These are phyloP conservation scores for Kregervanrija delftensis DNA, from an alignment of 805 yeast genomes.

Conservation along the genomic window DNA sequence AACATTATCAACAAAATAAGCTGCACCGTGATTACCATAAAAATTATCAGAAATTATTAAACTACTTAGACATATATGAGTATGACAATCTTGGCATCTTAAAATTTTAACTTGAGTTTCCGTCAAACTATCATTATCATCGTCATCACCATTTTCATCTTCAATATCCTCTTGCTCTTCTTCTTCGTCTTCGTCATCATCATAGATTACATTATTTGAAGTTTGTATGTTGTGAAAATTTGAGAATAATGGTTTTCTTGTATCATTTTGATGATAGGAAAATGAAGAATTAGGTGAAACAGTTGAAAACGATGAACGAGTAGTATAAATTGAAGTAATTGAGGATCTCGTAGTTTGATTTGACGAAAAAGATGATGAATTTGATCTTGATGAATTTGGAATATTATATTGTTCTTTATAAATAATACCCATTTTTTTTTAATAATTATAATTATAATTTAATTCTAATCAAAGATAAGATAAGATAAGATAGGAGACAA, in stretches of 20 bases:
- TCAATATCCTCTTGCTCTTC: slow-evolving; percentile 1
- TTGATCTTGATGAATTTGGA: no score
- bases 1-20: slow-evolving; percentile 26
- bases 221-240: neutral
- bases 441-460: no score
- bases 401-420: no score
- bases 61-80: slow-evolving; percentile 25
- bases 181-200: neutral
- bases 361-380: no score
- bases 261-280: neutral
- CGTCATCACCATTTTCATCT: neutral
- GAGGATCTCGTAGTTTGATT: slow-evolving; percentile 8
- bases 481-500: no score
- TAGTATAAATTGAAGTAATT: slow-evolving; percentile 13
- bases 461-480: no score
- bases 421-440: no score
- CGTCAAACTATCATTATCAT: neutral
- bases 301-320: slow-evolving; percentile 8
- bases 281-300: neutral
- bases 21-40: slow-evolving; percentile 28
- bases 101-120: slow-evolving; percentile 10
- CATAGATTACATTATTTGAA: neutral
- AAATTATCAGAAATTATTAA: slow-evolving; percentile 28
- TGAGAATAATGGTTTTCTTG: neutral
- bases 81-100: slow-evolving; percentile 28